Percentiles rank a stretch among this genome's conserved stretches.
Conservation (phyloP, 2,329 filamentous ascomycete species). For the Beauveria pseudobassiana region DNA sequence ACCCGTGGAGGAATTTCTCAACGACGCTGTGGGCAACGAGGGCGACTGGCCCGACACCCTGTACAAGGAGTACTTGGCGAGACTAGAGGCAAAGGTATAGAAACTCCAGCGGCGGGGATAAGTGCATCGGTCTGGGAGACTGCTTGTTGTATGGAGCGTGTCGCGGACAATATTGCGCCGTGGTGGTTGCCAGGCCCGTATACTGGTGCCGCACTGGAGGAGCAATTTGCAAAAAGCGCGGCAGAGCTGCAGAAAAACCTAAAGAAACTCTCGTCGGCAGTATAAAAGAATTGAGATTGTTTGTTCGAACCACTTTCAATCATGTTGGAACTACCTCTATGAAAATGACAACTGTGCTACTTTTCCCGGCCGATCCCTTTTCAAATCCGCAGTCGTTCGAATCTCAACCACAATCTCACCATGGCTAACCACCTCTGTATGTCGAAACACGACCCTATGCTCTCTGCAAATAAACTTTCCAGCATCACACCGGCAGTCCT, state of each 20-base stretch:
- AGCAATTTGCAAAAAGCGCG: neutral
- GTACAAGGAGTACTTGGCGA: neutral
- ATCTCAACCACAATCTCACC: no score
- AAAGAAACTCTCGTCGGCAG: neutral
- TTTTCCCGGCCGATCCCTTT: no score
- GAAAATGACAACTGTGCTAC: no score
- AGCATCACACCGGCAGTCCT: no score
- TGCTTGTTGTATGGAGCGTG: neutral
- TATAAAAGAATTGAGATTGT: no score
- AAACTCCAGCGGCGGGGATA: slow-evolving; percentile 1
- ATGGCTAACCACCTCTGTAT: no score
- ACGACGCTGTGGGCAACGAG: slow-evolving; percentile 8
- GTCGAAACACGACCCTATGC: no score
- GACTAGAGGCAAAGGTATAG: slow-evolving; percentile 1
- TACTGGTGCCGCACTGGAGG: neutral
- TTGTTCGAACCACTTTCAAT: no score
- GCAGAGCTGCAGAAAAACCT: neutral
- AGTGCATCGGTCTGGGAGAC: neutral
- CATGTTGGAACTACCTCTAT: no score
- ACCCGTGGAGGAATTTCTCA: slow-evolving; percentile 16
- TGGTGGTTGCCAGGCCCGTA: slow-evolving; percentile 12
- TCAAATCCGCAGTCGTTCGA: no score
- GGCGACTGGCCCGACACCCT: slow-evolving; percentile 3
- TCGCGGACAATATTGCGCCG: slow-evolving; percentile 11
- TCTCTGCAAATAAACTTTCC: no score